Evolutionary conservation across 176 grass and related monocot species (phyloP).

Genomic region (Aegilops sharonensis): DNA sequence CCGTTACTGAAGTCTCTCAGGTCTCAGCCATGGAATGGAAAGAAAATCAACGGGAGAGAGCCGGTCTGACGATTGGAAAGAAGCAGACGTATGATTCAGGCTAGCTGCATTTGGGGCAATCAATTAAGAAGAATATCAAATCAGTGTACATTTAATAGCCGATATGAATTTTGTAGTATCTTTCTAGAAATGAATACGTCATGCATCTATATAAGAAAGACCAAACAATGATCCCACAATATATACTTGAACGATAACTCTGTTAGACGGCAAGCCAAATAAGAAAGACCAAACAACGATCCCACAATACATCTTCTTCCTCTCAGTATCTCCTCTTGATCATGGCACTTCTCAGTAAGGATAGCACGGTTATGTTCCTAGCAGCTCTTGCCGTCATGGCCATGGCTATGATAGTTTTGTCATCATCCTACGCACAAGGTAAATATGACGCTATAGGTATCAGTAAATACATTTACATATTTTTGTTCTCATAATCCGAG

Average conservation of each 20-base stretch:
- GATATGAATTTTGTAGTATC: not conserved
- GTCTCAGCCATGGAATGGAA: too few relatives aligned
- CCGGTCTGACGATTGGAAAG: too few relatives aligned
- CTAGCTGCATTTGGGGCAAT: too few relatives aligned
- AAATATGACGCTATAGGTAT: not conserved
- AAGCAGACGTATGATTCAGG: too few relatives aligned
- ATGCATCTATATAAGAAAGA: not conserved
- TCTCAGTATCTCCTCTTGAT: not conserved
- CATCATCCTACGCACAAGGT: not conserved
- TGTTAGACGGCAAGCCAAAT: not conserved
- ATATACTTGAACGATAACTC: too few relatives aligned
- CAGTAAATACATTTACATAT: not conserved
- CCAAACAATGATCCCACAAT: not conserved
- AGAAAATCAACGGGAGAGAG: too few relatives aligned
- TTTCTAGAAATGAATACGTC: not conserved
- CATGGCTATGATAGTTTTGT: not conserved
- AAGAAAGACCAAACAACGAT: too few relatives aligned
- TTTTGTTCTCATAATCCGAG: not conserved
- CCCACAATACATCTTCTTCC: not conserved
- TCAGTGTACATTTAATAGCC: not conserved
- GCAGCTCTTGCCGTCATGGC: not conserved
- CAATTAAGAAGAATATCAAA: not conserved
- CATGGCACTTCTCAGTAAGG: not conserved
- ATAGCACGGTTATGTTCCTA: not conserved
- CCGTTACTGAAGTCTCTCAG: too few relatives aligned